Base-by-base conservation (phyloP, 352 stramenopile species). In the Globisporangium yorkense region DNA sequence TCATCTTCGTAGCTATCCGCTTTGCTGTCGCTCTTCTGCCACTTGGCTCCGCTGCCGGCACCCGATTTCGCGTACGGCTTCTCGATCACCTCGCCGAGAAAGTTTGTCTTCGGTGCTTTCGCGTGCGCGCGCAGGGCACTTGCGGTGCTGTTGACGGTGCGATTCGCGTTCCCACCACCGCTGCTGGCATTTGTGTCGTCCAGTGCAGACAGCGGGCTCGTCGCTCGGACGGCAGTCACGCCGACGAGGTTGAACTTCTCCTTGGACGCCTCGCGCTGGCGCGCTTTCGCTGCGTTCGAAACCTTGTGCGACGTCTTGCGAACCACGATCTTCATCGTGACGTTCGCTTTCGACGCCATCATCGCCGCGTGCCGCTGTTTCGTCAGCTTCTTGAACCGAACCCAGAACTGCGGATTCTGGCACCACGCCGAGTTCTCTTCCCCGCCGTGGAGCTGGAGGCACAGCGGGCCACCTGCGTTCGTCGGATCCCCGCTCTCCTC, bases 321-420 rank as follows among this genome's bases (percentile, higher is more conserved):
- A 51, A 89, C 67, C 5, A 89, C 70, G 40, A 88, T 52, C 51
- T 95, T 92, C 59, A 92, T 67, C 13, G 82, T 84, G 31, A 84
- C 83, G 27, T 73, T 72, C 0, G 75, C 65, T 56, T 67, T 72
- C 10, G 60, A 63, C 1, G 63, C 62, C 51, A 77, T 53, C 24
- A 77, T 59, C 15, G 69, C 68, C 2, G 69, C 65, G 10, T 62
- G 60, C 16, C 67, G 51, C 48, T 68, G 52, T 18, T 45, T 29
- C 2, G 55, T 50, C 21, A 74, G 63, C 5, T 76, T 55, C 24
- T 59, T 53, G 15, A 91, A 63, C 0, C 75, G 75, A 39, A 96
- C 31, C 69, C 86, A 83, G 62, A 93, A 97, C 69, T 97, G 90
- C 10, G 90, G 89, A 51, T 97, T 97, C 59, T 96, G 87, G 65